A percentile compares a stretch with the other conserved stretches of the same genome.
Conservation (phyloP, 225 moss, liverwort and hornwort genomes). For the Sphagnum tenellum region DNA sequence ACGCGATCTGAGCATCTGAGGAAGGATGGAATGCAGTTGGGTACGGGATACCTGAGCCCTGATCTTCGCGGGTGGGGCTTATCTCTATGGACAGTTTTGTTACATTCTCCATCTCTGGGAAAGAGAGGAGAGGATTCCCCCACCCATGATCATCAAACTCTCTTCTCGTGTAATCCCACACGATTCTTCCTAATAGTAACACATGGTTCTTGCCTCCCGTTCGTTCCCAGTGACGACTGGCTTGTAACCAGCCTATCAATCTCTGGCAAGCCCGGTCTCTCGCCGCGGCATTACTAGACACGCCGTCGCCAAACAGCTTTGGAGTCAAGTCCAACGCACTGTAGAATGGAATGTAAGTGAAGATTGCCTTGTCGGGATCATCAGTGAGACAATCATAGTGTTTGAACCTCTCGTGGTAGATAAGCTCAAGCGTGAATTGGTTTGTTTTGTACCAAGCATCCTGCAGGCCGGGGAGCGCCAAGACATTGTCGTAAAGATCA, state of each 20-base stretch:
- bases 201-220: slow-evolving; percentile 8
- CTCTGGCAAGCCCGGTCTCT: slow-evolving; percentile 6
- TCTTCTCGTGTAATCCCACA: slow-evolving; percentile 12
- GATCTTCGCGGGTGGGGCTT: slow-evolving; percentile 1
- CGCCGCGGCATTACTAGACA: background rate
- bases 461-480: background rate
- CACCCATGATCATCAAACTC: slow-evolving; percentile 1
- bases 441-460: slow-evolving; percentile 10
- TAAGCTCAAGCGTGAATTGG: slow-evolving; percentile 12
- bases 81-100: slow-evolving; percentile 9
- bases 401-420: slow-evolving; percentile 13
- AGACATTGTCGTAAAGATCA: background rate
- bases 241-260: slow-evolving; percentile 12
- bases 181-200: slow-evolving; percentile 10
- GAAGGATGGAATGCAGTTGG: slow-evolving; percentile 15
- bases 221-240: slow-evolving; percentile 2
- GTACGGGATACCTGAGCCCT: slow-evolving; percentile 11
- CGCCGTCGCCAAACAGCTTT: background rate
- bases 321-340: slow-evolving; percentile 6
- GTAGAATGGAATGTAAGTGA: slow-evolving; percentile 16
- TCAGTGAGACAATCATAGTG: slow-evolving; percentile 11
- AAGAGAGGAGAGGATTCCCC: slow-evolving; percentile 6
- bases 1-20: slow-evolving; percentile 1
- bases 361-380: slow-evolving; percentile 4
- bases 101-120: slow-evolving; percentile 11